Evolutionary conservation across 2,329 filamentous ascomycete species (phyloP).

Genomic region (Venturia effusa): DNA sequence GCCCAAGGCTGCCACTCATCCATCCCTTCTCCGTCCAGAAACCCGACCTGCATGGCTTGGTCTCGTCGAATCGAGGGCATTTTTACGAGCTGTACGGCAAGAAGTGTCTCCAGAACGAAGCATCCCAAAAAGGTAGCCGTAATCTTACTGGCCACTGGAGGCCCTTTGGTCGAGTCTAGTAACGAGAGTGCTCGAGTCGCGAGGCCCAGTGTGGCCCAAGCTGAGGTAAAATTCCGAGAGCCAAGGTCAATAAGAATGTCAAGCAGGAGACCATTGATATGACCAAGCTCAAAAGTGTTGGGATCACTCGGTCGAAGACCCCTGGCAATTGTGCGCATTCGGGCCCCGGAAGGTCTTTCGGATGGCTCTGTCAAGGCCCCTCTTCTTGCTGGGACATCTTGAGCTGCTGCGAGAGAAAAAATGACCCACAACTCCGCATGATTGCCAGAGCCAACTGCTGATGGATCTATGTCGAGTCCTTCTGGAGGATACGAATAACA

Average conservation of each 20-base stretch:
- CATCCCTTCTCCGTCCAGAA: slow-evolving; percentile 52
- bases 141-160: slow-evolving; percentile 11
- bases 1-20: slow-evolving; percentile 69
- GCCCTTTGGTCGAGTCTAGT: slow-evolving; percentile 13
- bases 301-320: slow-evolving; percentile 22
- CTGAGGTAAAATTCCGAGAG: slow-evolving; percentile 42
- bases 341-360: slow-evolving; percentile 12
- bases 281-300: slow-evolving; percentile 26
- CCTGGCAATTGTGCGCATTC: slow-evolving; percentile 21
- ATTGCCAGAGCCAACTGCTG: slow-evolving; percentile 21
- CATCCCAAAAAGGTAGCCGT: slow-evolving; percentile 44
- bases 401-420: slow-evolving; percentile 29
- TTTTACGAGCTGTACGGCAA: slow-evolving; percentile 41
- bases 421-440: slow-evolving; percentile 37
- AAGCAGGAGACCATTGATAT: slow-evolving; percentile 32
- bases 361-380: background rate
- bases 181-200: slow-evolving; percentile 43
- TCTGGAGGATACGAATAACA: slow-evolving; percentile 44
- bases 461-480: slow-evolving; percentile 22
- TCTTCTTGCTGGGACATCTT: slow-evolving; percentile 15
- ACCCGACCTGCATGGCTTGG: slow-evolving; percentile 37
- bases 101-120: slow-evolving; percentile 50
- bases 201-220: slow-evolving; percentile 54
- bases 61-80: slow-evolving; percentile 39
- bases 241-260: slow-evolving; percentile 54